Percentiles rank a stretch among this genome's conserved stretches.
Evolutionary conservation across 1,139 yeast genomes (phyloP).

Genomic region (Magnusiomyces suaveolens): DNA sequence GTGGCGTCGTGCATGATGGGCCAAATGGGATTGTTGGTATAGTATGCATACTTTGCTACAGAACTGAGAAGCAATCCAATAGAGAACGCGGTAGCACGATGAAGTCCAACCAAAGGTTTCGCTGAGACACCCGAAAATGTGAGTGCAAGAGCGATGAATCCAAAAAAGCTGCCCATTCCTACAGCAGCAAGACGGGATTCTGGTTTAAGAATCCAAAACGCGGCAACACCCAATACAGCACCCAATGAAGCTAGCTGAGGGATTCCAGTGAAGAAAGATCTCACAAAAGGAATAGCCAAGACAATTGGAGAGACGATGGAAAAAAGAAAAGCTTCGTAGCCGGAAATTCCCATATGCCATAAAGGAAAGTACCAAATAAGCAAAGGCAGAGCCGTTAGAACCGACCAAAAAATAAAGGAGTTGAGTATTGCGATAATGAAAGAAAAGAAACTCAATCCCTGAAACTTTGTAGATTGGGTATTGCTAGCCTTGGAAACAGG

Average conservation of each 20-base stretch:
- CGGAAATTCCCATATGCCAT: constrained; percentile 97
- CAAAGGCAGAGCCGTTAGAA: constrained; percentile 66
- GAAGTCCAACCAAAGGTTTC: constrained; percentile 38
- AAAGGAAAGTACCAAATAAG: constrained; percentile 95
- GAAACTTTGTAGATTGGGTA: constrained; percentile 17
- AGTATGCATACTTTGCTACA: constrained; percentile 62
- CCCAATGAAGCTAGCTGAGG: constrained; percentile 48
- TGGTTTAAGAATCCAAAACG: constrained; percentile 61
- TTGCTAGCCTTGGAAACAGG: constrained; percentile 5
- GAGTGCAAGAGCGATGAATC: constrained; percentile 50
- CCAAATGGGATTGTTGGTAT: constrained; percentile 92
- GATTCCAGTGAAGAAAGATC: constrained; percentile 40
- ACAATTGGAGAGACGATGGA: constrained; percentile 51
- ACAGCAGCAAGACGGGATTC: constrained; percentile 55
- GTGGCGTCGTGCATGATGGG: constrained; percentile 79
- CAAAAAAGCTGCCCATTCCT: constrained; percentile 58
- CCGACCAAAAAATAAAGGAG: constrained; percentile 70
- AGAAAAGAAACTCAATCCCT: constrained; percentile 24
- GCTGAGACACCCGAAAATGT: constrained; percentile 46
- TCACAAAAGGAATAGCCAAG: constrained; percentile 45
- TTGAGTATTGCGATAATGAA: constrained; percentile 28
- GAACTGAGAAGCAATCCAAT: constrained; percentile 68
- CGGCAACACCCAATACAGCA: constrained; percentile 62
- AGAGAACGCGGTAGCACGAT: constrained; percentile 53
- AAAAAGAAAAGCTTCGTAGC: constrained; percentile 69